A percentile compares a stretch with the other conserved stretches of the same genome.
These are phyloP conservation scores for Paecilomyces variotii DNA, from an alignment of 2,329 filamentous ascomycete species.

Conservation along the genomic window DNA sequence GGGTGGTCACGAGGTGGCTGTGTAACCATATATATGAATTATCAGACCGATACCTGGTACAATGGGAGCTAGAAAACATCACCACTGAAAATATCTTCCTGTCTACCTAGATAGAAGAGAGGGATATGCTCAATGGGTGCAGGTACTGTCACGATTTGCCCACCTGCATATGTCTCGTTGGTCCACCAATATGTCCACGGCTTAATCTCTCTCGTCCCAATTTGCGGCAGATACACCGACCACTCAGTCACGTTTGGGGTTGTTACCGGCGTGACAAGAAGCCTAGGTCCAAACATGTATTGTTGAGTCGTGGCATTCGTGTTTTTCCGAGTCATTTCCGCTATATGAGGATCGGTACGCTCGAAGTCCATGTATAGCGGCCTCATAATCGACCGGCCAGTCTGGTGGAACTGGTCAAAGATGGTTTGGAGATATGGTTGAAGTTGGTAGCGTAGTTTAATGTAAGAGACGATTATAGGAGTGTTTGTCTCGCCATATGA, in stretches of 20 bases:
- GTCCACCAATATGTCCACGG: conserved; percentile 37
- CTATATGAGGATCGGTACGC: conserved; percentile 15
- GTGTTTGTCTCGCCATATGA: conserved; percentile 52
- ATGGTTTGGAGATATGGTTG: conserved; percentile 21
- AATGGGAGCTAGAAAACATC: too few species aligned
- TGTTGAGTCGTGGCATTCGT: conserved; percentile 29
- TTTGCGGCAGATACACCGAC: conserved; percentile 26
- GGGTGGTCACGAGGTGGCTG: too few species aligned
- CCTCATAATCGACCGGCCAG: conserved; percentile 29
- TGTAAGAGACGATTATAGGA: conserved; percentile 49
- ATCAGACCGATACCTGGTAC: too few species aligned
- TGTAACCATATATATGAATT: too few species aligned
- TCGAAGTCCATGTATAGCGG: conserved; percentile 34
- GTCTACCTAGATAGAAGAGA: too few species aligned
- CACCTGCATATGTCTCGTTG: conserved; percentile 30
- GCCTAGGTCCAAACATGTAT: conserved; percentile 31
- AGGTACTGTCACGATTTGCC: conserved; percentile 16
- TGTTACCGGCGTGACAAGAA: conserved; percentile 31
- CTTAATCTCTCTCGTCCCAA: conserved; percentile 1
- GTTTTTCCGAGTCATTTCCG: conserved; percentile 15
- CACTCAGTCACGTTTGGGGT: conserved; percentile 27
- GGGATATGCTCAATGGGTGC: too few species aligned
- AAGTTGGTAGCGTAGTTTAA: conserved; percentile 49
- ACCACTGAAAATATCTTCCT: too few species aligned
- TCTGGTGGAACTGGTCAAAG: conserved; percentile 25